A percentile compares a stretch with the other conserved stretches of the same genome.
Conservation (phyloP, 108 stramenopile genomes). For the Skeletonema costatum region DNA sequence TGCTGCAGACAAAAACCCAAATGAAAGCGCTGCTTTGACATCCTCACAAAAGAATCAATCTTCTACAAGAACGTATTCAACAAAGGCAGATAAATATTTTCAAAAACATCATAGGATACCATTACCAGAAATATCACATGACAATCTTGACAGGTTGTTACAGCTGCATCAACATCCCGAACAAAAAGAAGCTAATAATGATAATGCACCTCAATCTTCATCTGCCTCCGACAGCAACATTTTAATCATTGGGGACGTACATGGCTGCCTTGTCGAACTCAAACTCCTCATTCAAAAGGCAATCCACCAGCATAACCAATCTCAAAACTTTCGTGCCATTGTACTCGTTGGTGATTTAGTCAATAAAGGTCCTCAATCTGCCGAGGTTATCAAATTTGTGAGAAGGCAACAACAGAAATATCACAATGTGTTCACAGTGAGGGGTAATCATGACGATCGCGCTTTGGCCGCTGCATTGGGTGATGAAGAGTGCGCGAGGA, state of each 20-base stretch:
- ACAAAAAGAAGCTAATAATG: not conserved
- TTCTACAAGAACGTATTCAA: slow-evolving; percentile 22
- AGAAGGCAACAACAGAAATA: slow-evolving; percentile 37
- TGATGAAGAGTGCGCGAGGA: slow-evolving; percentile 35
- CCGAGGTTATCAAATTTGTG: slow-evolving; percentile 66
- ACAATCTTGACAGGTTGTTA: slow-evolving; percentile 20
- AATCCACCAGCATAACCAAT: slow-evolving; percentile 38
- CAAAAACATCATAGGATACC: slow-evolving; percentile 47
- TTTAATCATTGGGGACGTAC: slow-evolving; percentile 86
- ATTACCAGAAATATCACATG: slow-evolving; percentile 36
- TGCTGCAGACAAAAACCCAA: too few species aligned
- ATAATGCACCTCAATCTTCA: too few species aligned
- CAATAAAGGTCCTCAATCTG: slow-evolving; percentile 89
- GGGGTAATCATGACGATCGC: slow-evolving; percentile 92
- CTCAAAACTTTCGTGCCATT: slow-evolving; percentile 53
- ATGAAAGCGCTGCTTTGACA: not conserved
- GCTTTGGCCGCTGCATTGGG: slow-evolving; percentile 77
- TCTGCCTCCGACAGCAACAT: slow-evolving; percentile 17
- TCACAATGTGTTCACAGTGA: slow-evolving; percentile 58
- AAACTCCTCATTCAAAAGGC: slow-evolving; percentile 65
- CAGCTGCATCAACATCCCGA: not conserved
- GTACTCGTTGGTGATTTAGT: slow-evolving; percentile 91
- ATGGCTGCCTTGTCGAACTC: slow-evolving; percentile 82
- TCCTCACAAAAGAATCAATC: not conserved
- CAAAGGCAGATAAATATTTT: slow-evolving; percentile 54